Evolutionary conservation across 1,284 basidiomycete species (phyloP).

Genomic region (Tranzscheliella williamsii): DNA sequence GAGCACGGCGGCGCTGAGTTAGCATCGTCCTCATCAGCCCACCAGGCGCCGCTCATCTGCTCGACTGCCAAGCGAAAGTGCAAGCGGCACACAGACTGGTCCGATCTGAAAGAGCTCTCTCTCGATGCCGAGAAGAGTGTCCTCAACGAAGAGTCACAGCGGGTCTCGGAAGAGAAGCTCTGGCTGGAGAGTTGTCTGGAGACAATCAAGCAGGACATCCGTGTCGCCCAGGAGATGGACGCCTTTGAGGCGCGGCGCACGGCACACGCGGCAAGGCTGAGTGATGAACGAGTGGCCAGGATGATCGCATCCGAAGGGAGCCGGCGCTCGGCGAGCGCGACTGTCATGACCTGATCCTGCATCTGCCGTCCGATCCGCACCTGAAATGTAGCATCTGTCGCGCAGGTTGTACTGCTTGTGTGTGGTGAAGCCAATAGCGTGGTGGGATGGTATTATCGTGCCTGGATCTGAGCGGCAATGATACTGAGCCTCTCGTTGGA

Average conservation of each 20-base stretch:
- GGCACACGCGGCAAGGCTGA: background rate
- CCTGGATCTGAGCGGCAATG: conserved; percentile 1
- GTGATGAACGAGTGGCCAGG: background rate
- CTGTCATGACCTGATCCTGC: background rate
- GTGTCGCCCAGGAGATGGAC: background rate
- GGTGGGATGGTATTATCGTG: too few species aligned
- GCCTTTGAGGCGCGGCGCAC: background rate
- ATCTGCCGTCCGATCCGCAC: too few species aligned
- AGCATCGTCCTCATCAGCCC: background rate
- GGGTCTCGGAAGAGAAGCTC: conserved; percentile 11
- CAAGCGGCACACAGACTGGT: conserved; percentile 34
- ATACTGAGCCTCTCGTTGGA: conserved; percentile 27
- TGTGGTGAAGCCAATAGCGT: too few species aligned
- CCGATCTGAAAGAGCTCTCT: conserved; percentile 23
- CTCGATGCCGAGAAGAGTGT: conserved; percentile 25
- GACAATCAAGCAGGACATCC: background rate
- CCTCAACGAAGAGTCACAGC: conserved; percentile 19
- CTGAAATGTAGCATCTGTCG: too few species aligned
- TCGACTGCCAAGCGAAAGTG: conserved; percentile 28
- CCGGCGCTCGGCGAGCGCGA: background rate
- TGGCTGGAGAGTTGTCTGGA: background rate
- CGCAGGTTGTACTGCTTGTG: too few species aligned
- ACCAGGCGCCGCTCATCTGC: conserved; percentile 12
- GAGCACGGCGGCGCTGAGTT: background rate
- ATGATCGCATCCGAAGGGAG: background rate